These are phyloP conservation scores for Pholiota molesta DNA, from an alignment of 768 basidiomycete genomes.

Conservation along the genomic window DNA sequence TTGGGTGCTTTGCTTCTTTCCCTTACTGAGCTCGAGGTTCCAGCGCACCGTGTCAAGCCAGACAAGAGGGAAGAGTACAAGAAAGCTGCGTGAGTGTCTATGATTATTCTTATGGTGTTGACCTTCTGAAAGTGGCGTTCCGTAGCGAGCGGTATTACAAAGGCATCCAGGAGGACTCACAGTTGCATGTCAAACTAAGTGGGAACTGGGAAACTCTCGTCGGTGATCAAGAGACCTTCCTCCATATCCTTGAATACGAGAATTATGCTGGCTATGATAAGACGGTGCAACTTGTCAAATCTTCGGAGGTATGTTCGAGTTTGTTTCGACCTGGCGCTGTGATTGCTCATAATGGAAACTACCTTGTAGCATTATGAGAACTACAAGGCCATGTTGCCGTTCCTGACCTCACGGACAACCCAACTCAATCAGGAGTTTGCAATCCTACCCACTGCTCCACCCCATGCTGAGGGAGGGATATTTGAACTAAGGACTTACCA, in stretches of 20 bases:
- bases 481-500: slow-evolving; percentile 93
- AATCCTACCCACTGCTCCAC: slow-evolving; percentile 91
- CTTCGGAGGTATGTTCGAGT: slow-evolving; percentile 58
- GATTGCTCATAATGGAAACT: slow-evolving; percentile 8
- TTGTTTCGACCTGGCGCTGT: neutral
- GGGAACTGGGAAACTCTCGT: slow-evolving; percentile 93
- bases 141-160: slow-evolving; percentile 82
- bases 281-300: slow-evolving; percentile 61
- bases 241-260: slow-evolving; percentile 88
- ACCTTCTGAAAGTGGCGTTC: neutral
- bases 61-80: slow-evolving; percentile 83
- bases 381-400: slow-evolving; percentile 78
- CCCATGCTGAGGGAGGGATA: slow-evolving; percentile 83
- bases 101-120: slow-evolving; percentile 4
- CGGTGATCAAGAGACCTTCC: slow-evolving; percentile 87
- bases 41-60: slow-evolving; percentile 88
- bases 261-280: slow-evolving; percentile 90
- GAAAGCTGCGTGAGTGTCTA: slow-evolving; percentile 71
- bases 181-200: slow-evolving; percentile 82
- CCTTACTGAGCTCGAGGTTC: slow-evolving; percentile 16
- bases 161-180: slow-evolving; percentile 72
- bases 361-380: slow-evolving; percentile 59
- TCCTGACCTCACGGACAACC: slow-evolving; percentile 67
- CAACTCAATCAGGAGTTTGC: slow-evolving; percentile 95
- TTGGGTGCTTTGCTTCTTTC: neutral